Conservation (phyloP, 2,329 filamentous ascomycete genomes). For the Penicillium sp. region DNA sequence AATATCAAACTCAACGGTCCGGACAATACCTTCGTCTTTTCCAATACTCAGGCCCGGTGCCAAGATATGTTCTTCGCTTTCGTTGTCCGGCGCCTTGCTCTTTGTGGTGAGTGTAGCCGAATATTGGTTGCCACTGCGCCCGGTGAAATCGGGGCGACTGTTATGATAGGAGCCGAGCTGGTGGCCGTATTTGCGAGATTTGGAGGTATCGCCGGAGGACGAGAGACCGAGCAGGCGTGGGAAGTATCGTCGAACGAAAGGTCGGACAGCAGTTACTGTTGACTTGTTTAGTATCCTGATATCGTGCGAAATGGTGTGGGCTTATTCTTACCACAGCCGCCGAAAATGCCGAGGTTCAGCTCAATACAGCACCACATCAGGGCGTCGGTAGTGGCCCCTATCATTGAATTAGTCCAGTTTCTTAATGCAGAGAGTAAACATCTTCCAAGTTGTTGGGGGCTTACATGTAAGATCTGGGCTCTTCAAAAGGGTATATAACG, state of each 20-base stretch:
- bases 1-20: conserved; percentile 30
- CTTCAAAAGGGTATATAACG: conserved; percentile 23
- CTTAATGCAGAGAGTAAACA: background rate
- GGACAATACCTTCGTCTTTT: conserved; percentile 26
- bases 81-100: conserved; percentile 15
- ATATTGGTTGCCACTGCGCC: conserved; percentile 18
- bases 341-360: conserved; percentile 23
- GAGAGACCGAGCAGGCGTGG: conserved; percentile 29
- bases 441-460: background rate
- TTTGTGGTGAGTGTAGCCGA: conserved; percentile 20
- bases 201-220: conserved; percentile 14
- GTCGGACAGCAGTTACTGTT: conserved; percentile 30
- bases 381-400: conserved; percentile 26
- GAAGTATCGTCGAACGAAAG: conserved; percentile 31
- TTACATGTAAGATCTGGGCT: conserved; percentile 30
- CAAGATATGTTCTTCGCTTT: conserved; percentile 29
- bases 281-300: background rate
- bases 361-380: conserved; percentile 25
- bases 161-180: conserved; percentile 25
- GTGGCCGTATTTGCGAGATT: conserved; percentile 23
- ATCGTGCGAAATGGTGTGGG: background rate
- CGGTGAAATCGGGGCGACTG: conserved; percentile 21
- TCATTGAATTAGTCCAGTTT: background rate
- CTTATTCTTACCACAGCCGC: background rate
- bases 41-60: background rate